These are phyloP conservation scores for Xylaria sp. DNA, from an alignment of 2,329 filamentous ascomycete species.

Conservation along the genomic window DNA sequence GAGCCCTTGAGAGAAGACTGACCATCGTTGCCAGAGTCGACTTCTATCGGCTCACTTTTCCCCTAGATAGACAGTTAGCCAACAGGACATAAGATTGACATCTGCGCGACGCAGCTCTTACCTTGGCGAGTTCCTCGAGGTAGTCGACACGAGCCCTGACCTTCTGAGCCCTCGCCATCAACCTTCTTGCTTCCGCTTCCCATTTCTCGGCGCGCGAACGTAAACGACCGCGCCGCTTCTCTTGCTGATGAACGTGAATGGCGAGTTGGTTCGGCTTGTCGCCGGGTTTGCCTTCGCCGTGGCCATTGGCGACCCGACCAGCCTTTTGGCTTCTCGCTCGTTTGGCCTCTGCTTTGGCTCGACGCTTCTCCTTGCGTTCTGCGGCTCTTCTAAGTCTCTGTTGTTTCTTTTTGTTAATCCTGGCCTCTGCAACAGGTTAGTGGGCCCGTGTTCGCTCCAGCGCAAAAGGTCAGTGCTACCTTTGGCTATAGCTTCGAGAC, in stretches of 20 bases:
- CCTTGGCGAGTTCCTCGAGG: slow-evolving; percentile 32
- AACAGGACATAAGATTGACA: not conserved
- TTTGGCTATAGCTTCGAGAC: slow-evolving; percentile 26
- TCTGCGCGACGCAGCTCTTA: slow-evolving; percentile 14
- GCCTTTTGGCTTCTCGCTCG: slow-evolving; percentile 42
- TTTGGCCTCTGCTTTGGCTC: slow-evolving; percentile 42
- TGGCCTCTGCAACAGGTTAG: slow-evolving; percentile 34
- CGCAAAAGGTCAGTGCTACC: slow-evolving; percentile 16
- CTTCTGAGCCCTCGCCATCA: slow-evolving; percentile 46
- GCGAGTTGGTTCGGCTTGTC: slow-evolving; percentile 39
- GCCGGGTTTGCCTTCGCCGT: slow-evolving; percentile 37
- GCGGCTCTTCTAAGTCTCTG: slow-evolving; percentile 33
- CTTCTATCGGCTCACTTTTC: slow-evolving; percentile 26
- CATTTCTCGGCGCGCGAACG: slow-evolving; percentile 45
- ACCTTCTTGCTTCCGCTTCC: slow-evolving; percentile 43
- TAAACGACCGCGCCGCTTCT: slow-evolving; percentile 44
- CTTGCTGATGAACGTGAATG: slow-evolving; percentile 36
- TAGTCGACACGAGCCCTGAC: slow-evolving; percentile 33
- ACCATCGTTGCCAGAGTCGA: slow-evolving; percentile 26
- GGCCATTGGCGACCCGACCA: slow-evolving; percentile 39
- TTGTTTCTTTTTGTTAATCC: slow-evolving; percentile 32
- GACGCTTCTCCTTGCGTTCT: slow-evolving; percentile 42
- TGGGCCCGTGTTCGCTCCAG: not conserved
- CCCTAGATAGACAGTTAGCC: slow-evolving; percentile 26
- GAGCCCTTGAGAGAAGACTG: slow-evolving; percentile 27